These are phyloP conservation scores for Zygosaccharomyces bailii DNA, from an alignment of 805 yeast species.

Conservation along the genomic window DNA sequence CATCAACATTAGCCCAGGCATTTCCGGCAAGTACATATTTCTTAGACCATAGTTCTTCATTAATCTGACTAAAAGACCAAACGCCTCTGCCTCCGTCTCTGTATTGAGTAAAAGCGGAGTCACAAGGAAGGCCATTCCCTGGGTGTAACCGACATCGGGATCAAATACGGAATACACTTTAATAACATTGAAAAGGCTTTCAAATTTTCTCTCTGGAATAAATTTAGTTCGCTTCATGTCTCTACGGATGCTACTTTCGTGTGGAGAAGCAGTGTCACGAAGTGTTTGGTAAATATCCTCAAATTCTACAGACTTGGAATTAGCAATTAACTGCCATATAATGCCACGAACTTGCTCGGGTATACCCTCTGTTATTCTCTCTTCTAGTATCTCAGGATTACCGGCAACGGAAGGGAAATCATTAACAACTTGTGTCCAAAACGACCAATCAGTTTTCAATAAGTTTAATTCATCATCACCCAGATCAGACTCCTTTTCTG, in stretches of 20 bases:
- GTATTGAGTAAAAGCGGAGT: constrained; percentile 81
- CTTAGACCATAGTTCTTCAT: constrained; percentile 86
- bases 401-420: constrained; percentile 69
- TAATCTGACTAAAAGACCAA: constrained; percentile 70
- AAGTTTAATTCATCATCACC: constrained; percentile 40
- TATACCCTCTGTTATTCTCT: constrained; percentile 68
- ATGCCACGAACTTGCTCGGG: constrained; percentile 85
- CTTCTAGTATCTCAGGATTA: constrained; percentile 54
- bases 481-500: constrained; percentile 31
- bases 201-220: constrained; percentile 58
- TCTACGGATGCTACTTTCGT: constrained; percentile 71
- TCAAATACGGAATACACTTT: constrained; percentile 84
- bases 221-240: constrained; percentile 86
- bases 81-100: constrained; percentile 68
- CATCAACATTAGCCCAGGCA: constrained; percentile 87
- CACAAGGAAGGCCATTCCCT: constrained; percentile 93
- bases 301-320: constrained; percentile 60
- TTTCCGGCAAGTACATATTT: constrained; percentile 74
- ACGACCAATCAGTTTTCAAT: constrained; percentile 66
- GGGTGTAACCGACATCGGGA: constrained; percentile 94
- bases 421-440: constrained; percentile 80
- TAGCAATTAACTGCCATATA: constrained; percentile 86
- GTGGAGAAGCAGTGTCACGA: constrained; percentile 56
- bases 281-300: constrained; percentile 35
- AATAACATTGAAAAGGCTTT: constrained; percentile 67